Base-by-base conservation (phyloP, 768 basidiomycete genomes). In the Terana coerulea region DNA sequence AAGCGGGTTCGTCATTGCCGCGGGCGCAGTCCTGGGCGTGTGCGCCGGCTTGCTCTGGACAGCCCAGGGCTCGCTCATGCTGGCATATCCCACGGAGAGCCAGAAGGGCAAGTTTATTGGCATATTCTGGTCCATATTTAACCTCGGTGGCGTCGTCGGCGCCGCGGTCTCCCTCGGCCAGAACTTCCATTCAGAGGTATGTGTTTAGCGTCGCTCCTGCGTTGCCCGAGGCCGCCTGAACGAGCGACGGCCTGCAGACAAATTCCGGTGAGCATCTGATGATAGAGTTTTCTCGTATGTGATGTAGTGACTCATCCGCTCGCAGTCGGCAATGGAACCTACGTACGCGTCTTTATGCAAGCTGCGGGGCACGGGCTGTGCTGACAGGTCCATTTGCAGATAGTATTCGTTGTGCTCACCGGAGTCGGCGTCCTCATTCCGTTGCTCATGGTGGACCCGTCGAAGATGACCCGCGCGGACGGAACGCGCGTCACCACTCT, bases 51-150 rank as follows among this genome's bases (percentile, higher is more conserved):
- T 92, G 37, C 70, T 91, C 7, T 91, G 90, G 90, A 85, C 88
- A 0, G 86, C 88, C 0, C 89, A 92, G 61, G 91, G 88, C n/a
- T 84, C 81, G 15, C 70, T 92, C 53, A 91, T 91, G 83, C 69
- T 93, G 66, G 80, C 87, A 4, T 92, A 92, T 65, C 86, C 89
- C 0, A 89, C 86, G 0, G 89, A 92, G 64, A 61, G 67, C 40
- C 80, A 91, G 64, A 92, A 92, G 65, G 89, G 89, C 14, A 71
- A 68, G 28, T 91, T 77, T 67, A 89, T 92, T 46, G 83, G 77
- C 34, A 79, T 89, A 40, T 92, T 91, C 69, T 92, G 90, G 90
- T 69, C 77, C 37, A 86, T 91, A 54, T 92, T 93, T 72, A 91
- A 91, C 59, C 54, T 90, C 19, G 88, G 88, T 25, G 83, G 83